Base-by-base conservation (phyloP, 805 yeast genomes). In the Candida railenensis region DNA sequence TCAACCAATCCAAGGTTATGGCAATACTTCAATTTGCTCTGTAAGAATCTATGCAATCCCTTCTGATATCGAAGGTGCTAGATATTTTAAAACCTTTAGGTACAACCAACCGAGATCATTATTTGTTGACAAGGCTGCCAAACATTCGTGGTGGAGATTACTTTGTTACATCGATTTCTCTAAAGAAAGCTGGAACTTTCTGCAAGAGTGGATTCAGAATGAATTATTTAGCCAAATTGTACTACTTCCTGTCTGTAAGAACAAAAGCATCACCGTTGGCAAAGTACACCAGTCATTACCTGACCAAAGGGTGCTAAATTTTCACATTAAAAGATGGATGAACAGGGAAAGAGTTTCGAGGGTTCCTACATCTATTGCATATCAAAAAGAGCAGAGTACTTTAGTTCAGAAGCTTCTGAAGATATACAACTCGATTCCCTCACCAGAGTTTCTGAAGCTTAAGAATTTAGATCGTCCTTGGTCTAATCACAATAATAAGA, bases 21-120 rank as follows among this genome's bases (percentile, higher is more conserved):
- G 38, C 30, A 25, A 25, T 11, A 22, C n/a, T 32, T 19, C 46
- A 4, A 40, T 63, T 47, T 62, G 64, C 42, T 44, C 48, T 44
- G 62, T 80, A 1, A 63, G 87, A 48, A 52, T 83, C 0, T 83
- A 81, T 49, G 56, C 65, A 1, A 53, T 82, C 1, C 81, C 84
- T 0, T 47, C 53, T 8, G 86, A 81, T 59, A 53, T 69, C 1
- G 52, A 53, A 0, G 73, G 75, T 0, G 51, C 62, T 2, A 48
- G 67, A 11, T 54, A 50, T 32, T 37, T 80, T 0, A 49, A 50
- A 1, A 61, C 61, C 22, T 74, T 72, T 68, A 59, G 83, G 45
- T 25, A 43, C 0, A 37, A 53, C 16, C 55, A 72, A 34, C 64
- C 69, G n/a, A 71, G 71, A 16, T 63, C 60, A 34, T 40, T 62